Base-by-base conservation (phyloP, 768 basidiomycete genomes). In the Kwoniella newhampshirensis region DNA sequence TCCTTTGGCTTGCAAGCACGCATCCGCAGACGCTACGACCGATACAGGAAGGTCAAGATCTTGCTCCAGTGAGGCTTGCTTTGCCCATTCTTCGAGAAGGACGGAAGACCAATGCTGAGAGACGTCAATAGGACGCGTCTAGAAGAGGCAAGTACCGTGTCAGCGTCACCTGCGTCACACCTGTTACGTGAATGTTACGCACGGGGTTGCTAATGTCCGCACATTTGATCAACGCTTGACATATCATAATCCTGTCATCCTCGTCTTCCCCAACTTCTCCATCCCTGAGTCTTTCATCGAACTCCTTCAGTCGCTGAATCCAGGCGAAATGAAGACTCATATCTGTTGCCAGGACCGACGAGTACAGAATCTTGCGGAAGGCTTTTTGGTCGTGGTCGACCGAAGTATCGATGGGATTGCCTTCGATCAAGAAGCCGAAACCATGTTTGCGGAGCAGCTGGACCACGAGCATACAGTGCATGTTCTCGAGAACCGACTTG, bases 141-240 rank as follows among this genome's bases (percentile, higher is more conserved):
- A 67, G 30, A 41, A 51, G n/a, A 18, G n/a, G 51, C n/a, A n/a
- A n/a, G n/a, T 23, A 59, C 41, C 49, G 43, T 36, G 23, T 45
- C 42, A 58, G 42, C 46, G 7, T 11, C 30, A 21, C 0, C n/a
- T 36, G 32, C 26, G 18, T 8, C n/a, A 18, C 6, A 17, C 32
- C 20, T 23, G 9, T 13, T 8, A 30, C 5, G 35, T 18, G 39
- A 12, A 30, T 13, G 6, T 32, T 13, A 83, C 92, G 63, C 74
- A 96, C 92, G 15, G 96, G 94, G 75, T 99, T 99, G 74, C 90
- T 92, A 70, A 99, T 98, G 78, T 99, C 96, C 17, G 94, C 92
- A 70, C 93, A 96, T 77, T 99, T 98, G 75, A 99, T 85, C 49
- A 99, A 78, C 2, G 88, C 88, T 68, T 97, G 91, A 72, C 90